Percentiles rank a stretch among this genome's conserved stretches.
Conservation (phyloP, 2,329 filamentous ascomycete species). For the Aspergillus alliaceus region DNA sequence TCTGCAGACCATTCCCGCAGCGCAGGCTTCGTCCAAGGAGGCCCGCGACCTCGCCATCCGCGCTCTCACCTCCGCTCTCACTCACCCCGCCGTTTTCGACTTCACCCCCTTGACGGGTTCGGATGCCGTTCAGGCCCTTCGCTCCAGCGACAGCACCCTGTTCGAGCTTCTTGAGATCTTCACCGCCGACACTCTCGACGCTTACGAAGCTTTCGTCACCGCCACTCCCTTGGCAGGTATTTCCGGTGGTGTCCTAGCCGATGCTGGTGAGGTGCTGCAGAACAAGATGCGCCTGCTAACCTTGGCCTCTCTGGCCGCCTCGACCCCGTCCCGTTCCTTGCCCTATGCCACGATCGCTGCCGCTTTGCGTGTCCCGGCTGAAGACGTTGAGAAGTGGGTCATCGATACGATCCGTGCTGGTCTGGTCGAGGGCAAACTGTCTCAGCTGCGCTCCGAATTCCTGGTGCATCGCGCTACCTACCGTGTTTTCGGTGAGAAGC, state of each 20-base stretch:
- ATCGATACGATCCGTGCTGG: constrained; percentile 97
- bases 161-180: constrained; percentile 95
- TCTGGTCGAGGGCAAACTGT: constrained; percentile 93
- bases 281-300: constrained; percentile 97
- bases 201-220: constrained; percentile 93
- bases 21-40: constrained; percentile 55
- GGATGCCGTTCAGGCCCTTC: constrained; percentile 80
- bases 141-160: constrained; percentile 78
- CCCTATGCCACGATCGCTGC: constrained; percentile 83
- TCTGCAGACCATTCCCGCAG: constrained; percentile 70
- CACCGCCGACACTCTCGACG: constrained; percentile 87
- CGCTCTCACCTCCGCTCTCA: constrained; percentile 67
- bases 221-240: constrained; percentile 53
- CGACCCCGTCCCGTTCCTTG: constrained; percentile 79
- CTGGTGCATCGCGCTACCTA: constrained; percentile 95
- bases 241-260: constrained; percentile 80
- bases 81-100: constrained; percentile 66
- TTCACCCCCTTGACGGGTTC: constrained; percentile 70
- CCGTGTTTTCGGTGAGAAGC: constrained; percentile 95
- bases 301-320: constrained; percentile 83
- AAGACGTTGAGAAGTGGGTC: constrained; percentile 96
- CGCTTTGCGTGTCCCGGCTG: constrained; percentile 75
- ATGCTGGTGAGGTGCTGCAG: constrained; percentile 73
- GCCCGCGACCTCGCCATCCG: constrained; percentile 61
- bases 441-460: constrained; percentile 89